Base-by-base conservation (phyloP, 2,329 filamentous ascomycete genomes). In the Zasmidium citrigriseum region DNA sequence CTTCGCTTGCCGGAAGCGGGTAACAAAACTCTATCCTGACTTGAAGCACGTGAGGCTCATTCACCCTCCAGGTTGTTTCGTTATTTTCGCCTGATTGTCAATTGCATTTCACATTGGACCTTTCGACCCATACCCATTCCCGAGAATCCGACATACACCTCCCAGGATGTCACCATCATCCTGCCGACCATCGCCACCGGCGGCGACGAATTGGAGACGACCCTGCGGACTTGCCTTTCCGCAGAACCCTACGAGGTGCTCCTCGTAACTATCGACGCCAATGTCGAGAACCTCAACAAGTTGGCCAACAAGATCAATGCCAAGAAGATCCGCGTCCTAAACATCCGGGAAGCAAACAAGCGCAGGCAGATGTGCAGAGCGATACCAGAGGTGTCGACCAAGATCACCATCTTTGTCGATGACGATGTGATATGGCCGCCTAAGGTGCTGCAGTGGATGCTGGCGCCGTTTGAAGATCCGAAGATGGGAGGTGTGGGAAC, bases 371-470 rank as follows among this genome's bases (percentile, higher is more conserved):
- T 98, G 72, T 96, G 91, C 74, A 86, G 91, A 72, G 93, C 92
- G 2, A 90, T 98, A 49, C 92, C 93, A 20, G 85, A 91, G 66
- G 91, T 97, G 58, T 82, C 80, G 65, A 97, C 93, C 0, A 79
- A 83, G 52, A 92, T 98, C 71, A 96, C 91, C 38, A 85, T 98
- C 68, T 91, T 98, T 80, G 92, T 93, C 23, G 93, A 98, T 72
- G 93, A 98, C 76, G 93, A 98, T 74, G 93, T 98, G 62, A 92
- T 89, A 67, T 96, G 93, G 89, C 93, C 93, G 2, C 81, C 82
- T 16, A 95, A 90, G 45, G 85, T 96, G 62, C 84, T 96, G 68
- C 89, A 89, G 27, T 97, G 93, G 93, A 89, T 98, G 58, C 80
- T 98, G 62, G 93, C 93, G 3, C 93, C 93, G 0, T 96, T 98